Percentiles rank a stretch among this genome's conserved stretches.
These are phyloP conservation scores for Pythium rhizo-oryzae DNA, from an alignment of 352 stramenopile species.

Conservation along the genomic window DNA sequence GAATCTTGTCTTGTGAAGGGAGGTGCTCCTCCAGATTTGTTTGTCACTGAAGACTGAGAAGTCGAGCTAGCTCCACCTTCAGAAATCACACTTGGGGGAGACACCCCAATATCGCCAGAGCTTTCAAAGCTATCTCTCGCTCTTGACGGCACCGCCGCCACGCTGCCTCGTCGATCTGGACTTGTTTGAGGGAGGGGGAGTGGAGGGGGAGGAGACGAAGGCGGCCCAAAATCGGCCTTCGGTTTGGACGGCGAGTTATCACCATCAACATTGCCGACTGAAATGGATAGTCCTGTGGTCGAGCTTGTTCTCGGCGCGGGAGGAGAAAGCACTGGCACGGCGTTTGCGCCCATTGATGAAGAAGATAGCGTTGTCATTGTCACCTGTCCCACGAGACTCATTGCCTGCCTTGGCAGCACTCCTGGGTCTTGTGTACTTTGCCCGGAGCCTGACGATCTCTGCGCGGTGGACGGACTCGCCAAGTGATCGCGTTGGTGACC, in stretches of 20 bases:
- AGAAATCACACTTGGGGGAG: background rate
- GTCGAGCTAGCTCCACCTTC: background rate
- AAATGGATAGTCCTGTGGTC: background rate
- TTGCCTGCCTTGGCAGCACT: background rate
- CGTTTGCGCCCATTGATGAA: background rate
- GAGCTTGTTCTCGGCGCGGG: background rate
- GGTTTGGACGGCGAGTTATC: constrained; percentile 7
- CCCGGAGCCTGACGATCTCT: background rate
- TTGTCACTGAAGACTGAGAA: background rate
- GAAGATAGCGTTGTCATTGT: background rate
- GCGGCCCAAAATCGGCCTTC: constrained; percentile 26
- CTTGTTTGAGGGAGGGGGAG: constrained; percentile 29
- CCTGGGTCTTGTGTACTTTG: constrained; percentile 4
- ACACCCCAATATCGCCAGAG: background rate
- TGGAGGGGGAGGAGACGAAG: constrained; percentile 30
- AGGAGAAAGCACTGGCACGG: background rate
- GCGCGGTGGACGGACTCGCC: background rate
- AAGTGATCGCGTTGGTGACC: background rate
- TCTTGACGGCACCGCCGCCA: background rate
- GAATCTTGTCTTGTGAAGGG: constrained; percentile 16
- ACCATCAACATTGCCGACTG: background rate
- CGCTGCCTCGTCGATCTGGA: constrained; percentile 6
- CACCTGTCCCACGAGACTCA: background rate
- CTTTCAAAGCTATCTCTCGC: background rate
- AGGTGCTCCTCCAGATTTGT: background rate